These are phyloP conservation scores for Alternaria incomplexa DNA, from an alignment of 2,329 filamentous ascomycete species.

Conservation along the genomic window DNA sequence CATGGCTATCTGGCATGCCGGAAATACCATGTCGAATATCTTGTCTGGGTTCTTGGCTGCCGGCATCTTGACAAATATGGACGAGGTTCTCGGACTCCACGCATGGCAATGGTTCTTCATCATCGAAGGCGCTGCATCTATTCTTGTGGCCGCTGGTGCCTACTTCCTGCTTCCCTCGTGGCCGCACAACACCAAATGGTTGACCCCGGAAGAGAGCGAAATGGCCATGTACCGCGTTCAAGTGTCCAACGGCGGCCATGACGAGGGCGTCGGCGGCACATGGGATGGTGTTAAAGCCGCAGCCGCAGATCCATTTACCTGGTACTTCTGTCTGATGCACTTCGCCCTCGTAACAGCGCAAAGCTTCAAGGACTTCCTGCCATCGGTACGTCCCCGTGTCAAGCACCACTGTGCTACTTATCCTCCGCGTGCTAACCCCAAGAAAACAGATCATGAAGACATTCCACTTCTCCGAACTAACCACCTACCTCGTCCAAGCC, in stretches of 20 bases:
- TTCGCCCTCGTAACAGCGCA: slow-evolving; percentile 44
- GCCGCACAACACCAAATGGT: slow-evolving; percentile 18
- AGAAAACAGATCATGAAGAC: slow-evolving; percentile 25
- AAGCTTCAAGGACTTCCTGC: slow-evolving; percentile 44
- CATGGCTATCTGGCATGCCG: slow-evolving; percentile 56
- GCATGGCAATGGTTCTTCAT: slow-evolving; percentile 56
- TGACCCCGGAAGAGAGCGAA: slow-evolving; percentile 25
- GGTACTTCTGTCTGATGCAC: slow-evolving; percentile 51
- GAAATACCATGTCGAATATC: slow-evolving; percentile 55
- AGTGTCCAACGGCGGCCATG: slow-evolving; percentile 36
- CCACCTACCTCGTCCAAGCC: slow-evolving; percentile 52
- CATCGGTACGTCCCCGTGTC: slow-evolving; percentile 20
- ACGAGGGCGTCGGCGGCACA: slow-evolving; percentile 51
- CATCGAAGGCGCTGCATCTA: slow-evolving; percentile 63
- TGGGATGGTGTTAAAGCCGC: slow-evolving; percentile 49
- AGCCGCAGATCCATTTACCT: slow-evolving; percentile 49
- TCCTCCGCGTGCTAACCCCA: background rate
- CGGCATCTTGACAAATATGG: slow-evolving; percentile 54
- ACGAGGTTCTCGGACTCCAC: slow-evolving; percentile 45
- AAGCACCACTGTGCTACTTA: background rate
- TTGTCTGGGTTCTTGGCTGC: slow-evolving; percentile 55
- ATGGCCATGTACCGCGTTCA: slow-evolving; percentile 38
- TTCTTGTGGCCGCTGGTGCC: slow-evolving; percentile 42
- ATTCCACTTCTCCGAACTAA: slow-evolving; percentile 20
- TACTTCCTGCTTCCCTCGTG: slow-evolving; percentile 40